A percentile compares a stretch with the other conserved stretches of the same genome.
Evolutionary conservation across 225 moss, liverwort and hornwort genomes (phyloP).

Genomic region (Pleurozium schreberi): DNA sequence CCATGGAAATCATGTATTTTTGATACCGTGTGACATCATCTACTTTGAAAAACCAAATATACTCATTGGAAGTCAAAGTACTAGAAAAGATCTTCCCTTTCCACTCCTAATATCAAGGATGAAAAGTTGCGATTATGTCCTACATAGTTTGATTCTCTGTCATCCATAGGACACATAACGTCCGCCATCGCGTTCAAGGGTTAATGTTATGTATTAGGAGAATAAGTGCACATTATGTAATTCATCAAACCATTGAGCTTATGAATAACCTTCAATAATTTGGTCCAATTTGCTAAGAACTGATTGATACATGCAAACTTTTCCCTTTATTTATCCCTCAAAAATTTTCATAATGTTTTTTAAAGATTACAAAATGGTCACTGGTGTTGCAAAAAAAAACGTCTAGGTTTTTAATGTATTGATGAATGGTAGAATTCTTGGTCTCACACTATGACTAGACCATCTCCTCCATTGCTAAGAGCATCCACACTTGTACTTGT

Average conservation of each 20-base stretch:
- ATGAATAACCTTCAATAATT: not conserved
- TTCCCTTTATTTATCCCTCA: not conserved
- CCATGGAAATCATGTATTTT: too few relatives aligned
- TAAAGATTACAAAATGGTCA: not conserved
- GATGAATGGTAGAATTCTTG: not conserved
- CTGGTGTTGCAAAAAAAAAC: not conserved
- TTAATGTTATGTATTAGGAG: not conserved
- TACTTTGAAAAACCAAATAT: too few relatives aligned
- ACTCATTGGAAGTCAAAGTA: too few relatives aligned
- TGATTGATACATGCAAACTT: not conserved
- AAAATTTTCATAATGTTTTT: not conserved
- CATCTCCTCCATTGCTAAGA: not conserved
- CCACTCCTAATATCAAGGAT: too few relatives aligned
- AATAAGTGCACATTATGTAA: not conserved
- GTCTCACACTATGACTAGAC: accelerated
- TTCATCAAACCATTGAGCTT: not conserved
- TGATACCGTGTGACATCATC: too few relatives aligned
- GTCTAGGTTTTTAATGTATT: not conserved
- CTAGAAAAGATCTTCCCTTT: too few relatives aligned
- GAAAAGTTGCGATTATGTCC: too few relatives aligned
- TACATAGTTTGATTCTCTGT: too few relatives aligned
- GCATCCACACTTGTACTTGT: accelerated
- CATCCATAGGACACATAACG: too few relatives aligned
- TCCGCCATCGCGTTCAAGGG: too few relatives aligned
- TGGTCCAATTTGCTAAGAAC: not conserved